These are phyloP conservation scores for Gaillardinia entomophila DNA, from an alignment of 805 yeast genomes.

Conservation along the genomic window DNA sequence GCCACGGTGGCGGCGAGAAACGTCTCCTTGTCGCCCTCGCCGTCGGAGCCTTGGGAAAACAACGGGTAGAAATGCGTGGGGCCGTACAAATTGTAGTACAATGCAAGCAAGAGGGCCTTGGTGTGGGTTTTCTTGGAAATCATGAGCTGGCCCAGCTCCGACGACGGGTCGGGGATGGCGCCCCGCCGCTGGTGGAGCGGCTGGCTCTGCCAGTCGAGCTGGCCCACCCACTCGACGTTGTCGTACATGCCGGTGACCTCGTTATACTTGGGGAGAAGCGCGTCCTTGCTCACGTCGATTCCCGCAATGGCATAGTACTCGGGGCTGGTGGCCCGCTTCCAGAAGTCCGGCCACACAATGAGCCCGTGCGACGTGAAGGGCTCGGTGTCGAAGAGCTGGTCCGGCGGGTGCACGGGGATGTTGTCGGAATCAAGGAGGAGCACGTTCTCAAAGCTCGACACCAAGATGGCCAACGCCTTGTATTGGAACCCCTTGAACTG, in stretches of 20 bases:
- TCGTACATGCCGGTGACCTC: slow-evolving; percentile 21
- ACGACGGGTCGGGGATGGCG: slow-evolving; percentile 18
- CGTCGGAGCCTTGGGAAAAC: slow-evolving; percentile 43
- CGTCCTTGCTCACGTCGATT: slow-evolving; percentile 22
- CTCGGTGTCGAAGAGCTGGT: slow-evolving; percentile 48
- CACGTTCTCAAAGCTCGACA: slow-evolving; percentile 59
- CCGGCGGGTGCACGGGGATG: slow-evolving; percentile 63
- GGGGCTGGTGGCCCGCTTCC: slow-evolving; percentile 82
- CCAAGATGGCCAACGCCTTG: slow-evolving; percentile 35
- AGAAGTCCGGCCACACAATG: slow-evolving; percentile 81
- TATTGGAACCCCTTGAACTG: slow-evolving; percentile 39
- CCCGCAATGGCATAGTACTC: slow-evolving; percentile 65
- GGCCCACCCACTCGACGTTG: slow-evolving; percentile 1
- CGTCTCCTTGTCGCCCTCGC: slow-evolving; percentile 84
- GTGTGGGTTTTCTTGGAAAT: slow-evolving; percentile 33
- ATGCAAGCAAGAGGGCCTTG: slow-evolving; percentile 30
- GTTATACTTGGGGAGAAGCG: slow-evolving; percentile 27
- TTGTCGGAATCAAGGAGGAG: slow-evolving; percentile 73
- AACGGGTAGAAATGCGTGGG: slow-evolving; percentile 38
- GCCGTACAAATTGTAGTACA: slow-evolving; percentile 38
- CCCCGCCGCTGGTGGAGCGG: slow-evolving; percentile 30
- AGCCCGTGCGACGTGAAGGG: slow-evolving; percentile 52
- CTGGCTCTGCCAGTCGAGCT: slow-evolving; percentile 6
- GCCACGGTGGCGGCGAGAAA: slow-evolving; percentile 64
- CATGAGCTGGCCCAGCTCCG: slow-evolving; percentile 40